A percentile compares a stretch with the other conserved stretches of the same genome.
Evolutionary conservation across 805 yeast species (phyloP).

Genomic region (Candida tammaniensis): DNA sequence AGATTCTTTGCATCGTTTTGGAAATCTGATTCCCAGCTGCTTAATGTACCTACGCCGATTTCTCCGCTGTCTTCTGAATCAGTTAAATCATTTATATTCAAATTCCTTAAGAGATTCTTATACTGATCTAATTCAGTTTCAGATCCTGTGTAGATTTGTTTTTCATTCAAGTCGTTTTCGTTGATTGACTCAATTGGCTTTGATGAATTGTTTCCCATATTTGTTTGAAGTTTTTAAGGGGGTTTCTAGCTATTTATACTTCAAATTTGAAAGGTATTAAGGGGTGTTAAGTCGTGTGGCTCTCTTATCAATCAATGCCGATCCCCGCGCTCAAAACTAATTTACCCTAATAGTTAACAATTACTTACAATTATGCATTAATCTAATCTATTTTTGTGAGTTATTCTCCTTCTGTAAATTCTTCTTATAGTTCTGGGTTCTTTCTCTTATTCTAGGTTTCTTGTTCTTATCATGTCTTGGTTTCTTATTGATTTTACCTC

Average conservation of each 20-base stretch:
- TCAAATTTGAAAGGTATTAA: too few relatives aligned
- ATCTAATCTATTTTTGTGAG: too few relatives aligned
- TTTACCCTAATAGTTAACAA: too few relatives aligned
- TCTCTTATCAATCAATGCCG: too few relatives aligned
- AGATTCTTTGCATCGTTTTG: slow-evolving; percentile 47
- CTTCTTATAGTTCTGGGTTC: slow-evolving; percentile 50
- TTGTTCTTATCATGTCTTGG: slow-evolving; percentile 36
- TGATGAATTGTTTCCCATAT: slow-evolving; percentile 12
- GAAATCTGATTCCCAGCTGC: slow-evolving; percentile 46
- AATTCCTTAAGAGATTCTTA: slow-evolving; percentile 14
- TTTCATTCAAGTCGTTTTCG: slow-evolving; percentile 6
- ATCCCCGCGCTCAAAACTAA: too few relatives aligned
- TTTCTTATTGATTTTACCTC: slow-evolving; percentile 35
- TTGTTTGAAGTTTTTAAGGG: neutral
- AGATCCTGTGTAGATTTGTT: slow-evolving; percentile 1
- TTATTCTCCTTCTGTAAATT: neutral
- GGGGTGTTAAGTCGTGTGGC: slow-evolving; percentile 1
- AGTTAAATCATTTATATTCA: slow-evolving; percentile 11
- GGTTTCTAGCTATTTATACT: too few relatives aligned
- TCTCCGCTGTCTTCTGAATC: slow-evolving; percentile 13
- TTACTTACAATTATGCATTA: too few relatives aligned
- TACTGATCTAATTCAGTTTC: slow-evolving; percentile 2
- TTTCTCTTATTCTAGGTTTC: slow-evolving; percentile 58
- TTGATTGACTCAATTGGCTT: neutral
- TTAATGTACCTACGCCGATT: slow-evolving; percentile 21